These are phyloP conservation scores for Plasmodium knowlesi DNA, from an alignment of 169 alveolate species.

Conservation along the genomic window DNA sequence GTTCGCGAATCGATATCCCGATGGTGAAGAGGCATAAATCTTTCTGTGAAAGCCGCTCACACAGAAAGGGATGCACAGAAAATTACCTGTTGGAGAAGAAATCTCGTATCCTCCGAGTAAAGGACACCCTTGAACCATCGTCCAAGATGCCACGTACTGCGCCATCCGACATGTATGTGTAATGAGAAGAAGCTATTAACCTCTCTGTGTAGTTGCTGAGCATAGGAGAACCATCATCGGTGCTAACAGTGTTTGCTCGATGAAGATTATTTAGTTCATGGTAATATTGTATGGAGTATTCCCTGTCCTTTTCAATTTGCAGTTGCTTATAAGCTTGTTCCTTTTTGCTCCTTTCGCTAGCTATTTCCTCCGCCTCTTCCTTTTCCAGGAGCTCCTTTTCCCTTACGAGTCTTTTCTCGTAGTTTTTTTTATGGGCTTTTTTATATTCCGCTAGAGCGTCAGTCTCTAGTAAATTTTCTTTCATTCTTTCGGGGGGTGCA, in stretches of 20 bases:
- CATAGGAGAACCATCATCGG: background rate
- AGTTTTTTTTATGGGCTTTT: slow-evolving; percentile 44
- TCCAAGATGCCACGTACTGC: background rate
- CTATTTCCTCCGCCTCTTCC: background rate
- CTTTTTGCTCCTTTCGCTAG: slow-evolving; percentile 35
- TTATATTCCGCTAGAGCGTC: slow-evolving; percentile 51
- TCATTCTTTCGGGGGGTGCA: slow-evolving; percentile 10
- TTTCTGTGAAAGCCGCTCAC: background rate
- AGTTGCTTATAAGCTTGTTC: slow-evolving; percentile 55
- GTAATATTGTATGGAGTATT: slow-evolving; percentile 62
- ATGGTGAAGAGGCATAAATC: background rate
- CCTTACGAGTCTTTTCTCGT: slow-evolving; percentile 39
- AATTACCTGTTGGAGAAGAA: slow-evolving; percentile 25
- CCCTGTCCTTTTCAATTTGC: slow-evolving; percentile 67
- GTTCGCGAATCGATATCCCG: background rate
- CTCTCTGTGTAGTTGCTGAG: slow-evolving; percentile 59
- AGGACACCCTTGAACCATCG: background rate
- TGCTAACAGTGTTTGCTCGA: background rate
- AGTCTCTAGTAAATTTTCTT: slow-evolving; percentile 1
- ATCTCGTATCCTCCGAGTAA: slow-evolving; percentile 35
- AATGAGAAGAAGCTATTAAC: slow-evolving; percentile 37
- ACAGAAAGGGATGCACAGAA: background rate
- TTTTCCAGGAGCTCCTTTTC: slow-evolving; percentile 52
- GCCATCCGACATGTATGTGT: slow-evolving; percentile 21
- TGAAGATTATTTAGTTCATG: slow-evolving; percentile 43